phyloP scores from a whole-genome alignment of 306 rosid species.

The Quercus robur region DNA sequence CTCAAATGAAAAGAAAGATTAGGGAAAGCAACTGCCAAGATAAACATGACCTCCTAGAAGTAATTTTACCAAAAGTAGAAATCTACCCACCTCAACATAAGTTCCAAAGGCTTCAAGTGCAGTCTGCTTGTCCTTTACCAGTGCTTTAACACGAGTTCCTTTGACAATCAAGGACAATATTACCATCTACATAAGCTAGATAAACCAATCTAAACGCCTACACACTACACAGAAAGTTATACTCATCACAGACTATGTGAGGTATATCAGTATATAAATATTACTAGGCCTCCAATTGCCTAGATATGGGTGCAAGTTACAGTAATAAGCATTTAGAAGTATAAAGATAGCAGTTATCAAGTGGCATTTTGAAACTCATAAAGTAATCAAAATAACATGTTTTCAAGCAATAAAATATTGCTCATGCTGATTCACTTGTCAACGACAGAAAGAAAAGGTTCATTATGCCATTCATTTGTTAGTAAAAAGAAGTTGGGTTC shows the following conservation, averaged over 20 bases:
- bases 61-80: constrained; percentile 13
- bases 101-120: constrained; percentile 94
- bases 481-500: not conserved
- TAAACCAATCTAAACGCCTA: constrained; percentile 11
- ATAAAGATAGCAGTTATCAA: not conserved
- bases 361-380: not conserved
- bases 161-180: constrained; percentile 86
- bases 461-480: not conserved
- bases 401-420: not conserved
- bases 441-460: not conserved
- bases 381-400: not conserved
- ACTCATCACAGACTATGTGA: not conserved
- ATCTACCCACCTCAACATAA: constrained; percentile 76
- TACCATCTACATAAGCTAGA: constrained; percentile 74
- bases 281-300: too few relatives aligned
- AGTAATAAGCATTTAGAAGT: not conserved
- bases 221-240: not conserved
- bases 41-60: not conserved
- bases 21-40: not conserved
- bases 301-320: not conserved
- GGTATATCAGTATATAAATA: not conserved
- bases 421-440: not conserved
- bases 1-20: not conserved
- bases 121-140: constrained; percentile 82
- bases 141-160: constrained; percentile 63